Evolutionary conservation across 805 yeast genomes (phyloP), one percentile per base, ranked within the genome.

Genomic region (Zygosaccharomyces bisporus): DNA sequence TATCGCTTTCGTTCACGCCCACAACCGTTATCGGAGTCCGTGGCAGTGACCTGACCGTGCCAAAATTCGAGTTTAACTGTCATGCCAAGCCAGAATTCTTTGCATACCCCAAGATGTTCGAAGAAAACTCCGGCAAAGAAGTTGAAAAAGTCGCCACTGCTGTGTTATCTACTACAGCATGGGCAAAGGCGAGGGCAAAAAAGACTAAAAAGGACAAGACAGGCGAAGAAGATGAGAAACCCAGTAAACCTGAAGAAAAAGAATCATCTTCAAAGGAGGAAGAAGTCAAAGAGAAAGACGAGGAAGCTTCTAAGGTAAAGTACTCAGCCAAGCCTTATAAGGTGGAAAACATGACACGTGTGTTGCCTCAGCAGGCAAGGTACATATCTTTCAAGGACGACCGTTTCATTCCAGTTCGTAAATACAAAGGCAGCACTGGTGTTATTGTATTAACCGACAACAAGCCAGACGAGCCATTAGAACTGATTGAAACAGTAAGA

Each of bases 141-240:
- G 87, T 90, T 3, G 97, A 88, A 63, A 89, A 86, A 70, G 77
- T 89, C 39, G 86, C 89, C 1, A 86, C 95, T 33, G 99, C 97
- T 2, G 95, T 93, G 12, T 74, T 93, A 44, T 89, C 97, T 2
- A 91, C 97, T 0, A 91, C 99, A 2, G 87, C 82, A 13, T 83
- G 82, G 64, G 96, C 96, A n/a, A 87, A 86, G 65, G 93, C 91
- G 25, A 81, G 46, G 64, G 95, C 95, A 19, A 82, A 79, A 71
- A 73, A 56, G 76, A 75, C 56, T 69, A 77, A 61, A 77, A 78
- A 73, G 45, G 80, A 73, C 23, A 74, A 73, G 61, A 73, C 67
- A 25, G 57, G 56, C n/a, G 70, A 66, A 21, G 77, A 72, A 30
- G 67, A 63, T 21, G 57, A 55, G 24, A 61, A 58, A 20, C 52